These are phyloP conservation scores for Podospora appendiculata DNA, from an alignment of 495 filamentous ascomycete genomes.

Conservation along the genomic window DNA sequence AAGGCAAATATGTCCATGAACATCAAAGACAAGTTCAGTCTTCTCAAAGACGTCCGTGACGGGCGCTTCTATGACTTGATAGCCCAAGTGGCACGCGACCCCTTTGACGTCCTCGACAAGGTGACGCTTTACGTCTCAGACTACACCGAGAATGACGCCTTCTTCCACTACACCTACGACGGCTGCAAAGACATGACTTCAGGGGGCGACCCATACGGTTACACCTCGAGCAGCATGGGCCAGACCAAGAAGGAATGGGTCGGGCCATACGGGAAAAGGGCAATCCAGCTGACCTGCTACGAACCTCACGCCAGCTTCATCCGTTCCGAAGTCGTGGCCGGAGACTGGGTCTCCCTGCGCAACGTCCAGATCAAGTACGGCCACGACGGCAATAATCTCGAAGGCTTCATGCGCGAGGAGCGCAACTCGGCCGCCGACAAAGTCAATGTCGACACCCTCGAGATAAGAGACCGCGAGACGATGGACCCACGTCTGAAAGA, in stretches of 20 bases:
- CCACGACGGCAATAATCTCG: conserved; percentile 46
- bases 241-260: conserved; percentile 41
- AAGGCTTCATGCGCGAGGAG: conserved; percentile 67
- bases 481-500: conserved; percentile 51
- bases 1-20: conserved; percentile 29
- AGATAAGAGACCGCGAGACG: conserved; percentile 18
- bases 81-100: conserved; percentile 67
- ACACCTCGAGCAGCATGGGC: conserved; percentile 8
- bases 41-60: conserved; percentile 56
- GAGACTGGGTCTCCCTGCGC: conserved; percentile 54
- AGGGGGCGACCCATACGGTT: conserved; percentile 25
- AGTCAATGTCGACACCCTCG: conserved; percentile 40
- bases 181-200: conserved; percentile 20
- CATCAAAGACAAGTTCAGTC: conserved; percentile 48
- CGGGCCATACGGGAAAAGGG: conserved; percentile 70
- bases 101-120: conserved; percentile 37
- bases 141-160: conserved; percentile 62
- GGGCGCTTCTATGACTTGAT: conserved; percentile 59
- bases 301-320: conserved; percentile 57
- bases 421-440: conserved; percentile 34
- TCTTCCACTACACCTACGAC: conserved; percentile 51
- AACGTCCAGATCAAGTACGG: conserved; percentile 67
- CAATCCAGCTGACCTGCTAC: conserved; percentile 65
- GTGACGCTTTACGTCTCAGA: conserved; percentile 74
- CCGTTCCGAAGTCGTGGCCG: conserved; percentile 45